phyloP scores from a whole-genome alignment of 495 filamentous ascomycete genomes.

The Hyphodiscus hymeniophilus region DNA sequence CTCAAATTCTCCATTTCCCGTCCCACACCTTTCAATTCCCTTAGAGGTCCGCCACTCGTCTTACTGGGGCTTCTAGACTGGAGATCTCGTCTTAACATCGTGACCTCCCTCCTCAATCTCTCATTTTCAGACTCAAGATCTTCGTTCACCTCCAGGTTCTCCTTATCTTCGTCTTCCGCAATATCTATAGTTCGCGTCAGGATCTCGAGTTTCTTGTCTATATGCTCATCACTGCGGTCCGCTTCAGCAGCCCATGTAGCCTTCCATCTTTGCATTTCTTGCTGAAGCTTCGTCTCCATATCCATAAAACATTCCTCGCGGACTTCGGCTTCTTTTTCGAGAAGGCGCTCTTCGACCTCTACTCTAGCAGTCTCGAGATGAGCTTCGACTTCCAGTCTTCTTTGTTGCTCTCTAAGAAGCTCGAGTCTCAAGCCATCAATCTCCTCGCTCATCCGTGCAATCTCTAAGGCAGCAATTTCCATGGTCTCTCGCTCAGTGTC shows the following conservation, averaged over 20 bases:
- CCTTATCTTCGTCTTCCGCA: slow-evolving; percentile 30
- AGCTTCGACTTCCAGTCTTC: slow-evolving; percentile 50
- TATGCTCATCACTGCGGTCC: slow-evolving; percentile 69
- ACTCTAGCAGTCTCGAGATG: slow-evolving; percentile 34
- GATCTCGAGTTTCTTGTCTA: slow-evolving; percentile 86
- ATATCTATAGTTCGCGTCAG: slow-evolving; percentile 58
- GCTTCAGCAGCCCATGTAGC: slow-evolving; percentile 63
- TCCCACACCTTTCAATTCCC: slow-evolving; percentile 8
- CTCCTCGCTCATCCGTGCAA: slow-evolving; percentile 64
- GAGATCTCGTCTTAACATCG: slow-evolving; percentile 40
- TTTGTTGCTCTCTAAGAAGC: slow-evolving; percentile 43
- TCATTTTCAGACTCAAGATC: slow-evolving; percentile 58
- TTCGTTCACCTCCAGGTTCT: slow-evolving; percentile 28
- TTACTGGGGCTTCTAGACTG: slow-evolving; percentile 18
- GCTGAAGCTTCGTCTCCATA: slow-evolving; percentile 69
- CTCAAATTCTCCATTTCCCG: slow-evolving; percentile 9
- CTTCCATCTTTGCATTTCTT: slow-evolving; percentile 70
- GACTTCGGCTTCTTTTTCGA: slow-evolving; percentile 72
- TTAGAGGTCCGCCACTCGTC: slow-evolving; percentile 1
- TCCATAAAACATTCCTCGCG: slow-evolving; percentile 85
- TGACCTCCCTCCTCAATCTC: slow-evolving; percentile 42
- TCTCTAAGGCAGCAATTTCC: slow-evolving; percentile 65
- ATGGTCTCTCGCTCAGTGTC: slow-evolving; percentile 56
- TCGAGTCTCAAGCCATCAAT: slow-evolving; percentile 65
- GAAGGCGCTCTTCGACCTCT: slow-evolving; percentile 51